Conservation (phyloP, 2,329 filamentous ascomycete species). For the Botrytis byssoidea region DNA sequence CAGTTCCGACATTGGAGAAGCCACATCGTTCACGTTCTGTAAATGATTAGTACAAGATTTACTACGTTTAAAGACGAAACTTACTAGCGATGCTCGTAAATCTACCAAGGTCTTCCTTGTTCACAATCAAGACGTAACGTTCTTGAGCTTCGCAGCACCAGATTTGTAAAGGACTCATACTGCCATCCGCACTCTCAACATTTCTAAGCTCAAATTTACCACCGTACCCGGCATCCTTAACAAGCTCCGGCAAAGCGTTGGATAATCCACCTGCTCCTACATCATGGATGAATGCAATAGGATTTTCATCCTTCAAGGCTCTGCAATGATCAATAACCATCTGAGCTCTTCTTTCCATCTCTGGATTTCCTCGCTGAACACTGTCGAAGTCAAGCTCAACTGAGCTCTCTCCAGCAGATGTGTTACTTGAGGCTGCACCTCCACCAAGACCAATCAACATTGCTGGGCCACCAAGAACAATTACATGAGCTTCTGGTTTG, state of each 20-base stretch:
- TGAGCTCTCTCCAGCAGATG: conserved; percentile 81
- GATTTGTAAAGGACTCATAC: conserved; percentile 94
- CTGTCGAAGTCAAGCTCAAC: conserved; percentile 95
- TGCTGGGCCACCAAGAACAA: conserved; percentile 91
- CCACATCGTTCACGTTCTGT: conserved; percentile 80
- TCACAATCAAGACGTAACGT: conserved; percentile 88
- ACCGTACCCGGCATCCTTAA: conserved; percentile 87
- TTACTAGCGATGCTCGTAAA: conserved; percentile 64
- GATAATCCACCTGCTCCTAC: conserved; percentile 90
- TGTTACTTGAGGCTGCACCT: conserved; percentile 89
- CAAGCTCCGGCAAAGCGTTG: conserved; percentile 80
- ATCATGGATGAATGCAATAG: conserved; percentile 96
- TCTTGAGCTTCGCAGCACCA: conserved; percentile 99
- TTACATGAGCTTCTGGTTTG: conserved; percentile 80
- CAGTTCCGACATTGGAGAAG: conserved; percentile 86
- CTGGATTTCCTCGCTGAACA: conserved; percentile 94
- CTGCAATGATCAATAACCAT: conserved; percentile 97
- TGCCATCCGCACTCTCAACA: conserved; percentile 82
- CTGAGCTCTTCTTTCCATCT: conserved; percentile 92
- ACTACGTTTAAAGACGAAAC: conserved; percentile 28
- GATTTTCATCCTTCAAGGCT: conserved; percentile 77
- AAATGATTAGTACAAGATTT: conserved; percentile 18
- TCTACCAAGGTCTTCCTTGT: conserved; percentile 74
- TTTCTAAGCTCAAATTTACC: conserved; percentile 93
- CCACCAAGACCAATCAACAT: conserved; percentile 98